Evolutionary conservation across 768 basidiomycete species (phyloP), one percentile per base, ranked within the genome.

Genomic region (Russula lepida): DNA sequence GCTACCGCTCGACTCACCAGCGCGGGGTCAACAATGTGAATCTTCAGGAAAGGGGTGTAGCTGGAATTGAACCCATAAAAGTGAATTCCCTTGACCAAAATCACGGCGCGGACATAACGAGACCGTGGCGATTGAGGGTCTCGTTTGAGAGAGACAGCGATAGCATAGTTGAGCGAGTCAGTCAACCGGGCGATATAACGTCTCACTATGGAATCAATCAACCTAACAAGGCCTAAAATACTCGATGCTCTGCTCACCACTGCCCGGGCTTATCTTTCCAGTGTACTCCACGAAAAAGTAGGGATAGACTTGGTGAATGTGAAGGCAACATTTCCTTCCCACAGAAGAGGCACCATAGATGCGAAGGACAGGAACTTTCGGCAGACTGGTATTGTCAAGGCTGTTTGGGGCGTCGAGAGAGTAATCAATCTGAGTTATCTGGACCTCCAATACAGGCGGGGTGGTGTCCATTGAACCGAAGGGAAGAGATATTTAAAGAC

Each of bases 1-100:
- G 89, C 83, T 47, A 83, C 81, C 13, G 86, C 80, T 32, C 90
- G 86, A 68, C 77, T 83, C 65, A 88, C 75, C 66, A 84, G 71
- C 1, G 78, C 71, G 13, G 95, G 95, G 66, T 95, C 84, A 46
- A 78, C 77, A 47, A 93, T 72, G 66, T 84, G 76, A 52, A 99
- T 80, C 72, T 98, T 98, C 72, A 98, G 82, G 75, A 89, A 99
- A 8, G 92, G 92, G 6, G 81, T 78, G 68, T 92, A 89, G 28
- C 84, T 82, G 12, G 86, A 77, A 71, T 92, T 88, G 71, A 94
- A 98, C 9, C 97, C 95, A 73, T 98, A 98, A 73, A 98, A 97
- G 69, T 89, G 87, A 19, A 93, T 76, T n/a, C 93, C 97, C 74
- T 98, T 98, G 64, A 94, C 90, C 54, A 95, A 78, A 50, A 92